Percentiles rank a stretch among this genome's conserved stretches.
Evolutionary conservation across 495 filamentous ascomycete genomes (phyloP).

Genomic region (Acidiella bohemica): DNA sequence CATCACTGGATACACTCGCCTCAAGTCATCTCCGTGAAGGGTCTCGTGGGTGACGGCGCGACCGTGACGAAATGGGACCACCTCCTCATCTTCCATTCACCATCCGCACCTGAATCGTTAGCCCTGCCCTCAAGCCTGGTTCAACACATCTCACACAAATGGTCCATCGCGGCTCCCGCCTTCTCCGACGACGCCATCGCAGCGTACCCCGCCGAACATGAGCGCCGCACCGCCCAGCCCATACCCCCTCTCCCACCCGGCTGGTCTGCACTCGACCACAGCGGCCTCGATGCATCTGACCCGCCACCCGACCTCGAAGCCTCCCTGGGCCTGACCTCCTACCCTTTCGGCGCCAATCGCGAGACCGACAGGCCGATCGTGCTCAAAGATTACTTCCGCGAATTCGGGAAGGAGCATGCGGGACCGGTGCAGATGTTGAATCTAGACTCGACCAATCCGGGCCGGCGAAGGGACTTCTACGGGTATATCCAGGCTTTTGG

Average conservation of each 20-base stretch:
- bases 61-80: constrained; percentile 5
- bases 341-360: constrained; percentile 2
- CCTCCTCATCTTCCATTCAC: not conserved
- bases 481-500: constrained; percentile 3
- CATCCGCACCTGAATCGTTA: not conserved
- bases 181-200: not conserved
- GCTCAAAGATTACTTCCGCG: constrained; percentile 5
- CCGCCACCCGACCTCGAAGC: constrained; percentile 5
- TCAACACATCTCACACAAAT: not conserved
- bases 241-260: constrained; percentile 4
- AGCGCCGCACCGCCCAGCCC: not conserved
- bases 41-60: not conserved
- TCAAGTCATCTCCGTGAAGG: not conserved
- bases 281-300: constrained; percentile 7
- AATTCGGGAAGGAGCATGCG: constrained; percentile 2
- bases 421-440: constrained; percentile 11
- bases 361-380: not conserved
- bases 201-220: not conserved
- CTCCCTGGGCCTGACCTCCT: constrained; percentile 3
- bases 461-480: constrained; percentile 1
- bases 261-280: constrained; percentile 4
- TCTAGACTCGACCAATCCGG: constrained; percentile 1
- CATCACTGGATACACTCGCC: constrained; percentile 11
- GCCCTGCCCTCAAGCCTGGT: not conserved
- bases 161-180: constrained; percentile 5